These are phyloP conservation scores for Yamadazyma endophytica DNA, from an alignment of 805 yeast species.

Conservation along the genomic window DNA sequence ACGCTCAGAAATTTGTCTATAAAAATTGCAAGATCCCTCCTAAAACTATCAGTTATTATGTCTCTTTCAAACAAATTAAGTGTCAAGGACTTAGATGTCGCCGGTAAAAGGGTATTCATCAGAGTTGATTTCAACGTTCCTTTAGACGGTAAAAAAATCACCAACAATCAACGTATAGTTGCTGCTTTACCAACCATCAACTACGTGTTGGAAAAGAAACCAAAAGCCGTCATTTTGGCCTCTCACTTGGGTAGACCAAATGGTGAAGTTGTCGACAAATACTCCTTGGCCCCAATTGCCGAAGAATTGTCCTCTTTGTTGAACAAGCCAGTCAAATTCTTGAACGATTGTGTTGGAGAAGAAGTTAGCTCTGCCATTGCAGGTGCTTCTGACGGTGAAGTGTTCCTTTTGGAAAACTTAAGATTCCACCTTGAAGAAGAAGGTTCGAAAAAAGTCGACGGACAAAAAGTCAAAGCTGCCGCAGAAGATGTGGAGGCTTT, in stretches of 20 bases:
- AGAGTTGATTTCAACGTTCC: conserved; percentile 97
- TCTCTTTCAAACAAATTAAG: conserved; percentile 91
- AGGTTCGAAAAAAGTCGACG: conserved; percentile 84
- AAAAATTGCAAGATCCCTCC: background rate
- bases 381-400: conserved; percentile 71
- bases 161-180: conserved; percentile 99
- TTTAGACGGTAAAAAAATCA: conserved; percentile 92
- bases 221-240: conserved; percentile 88
- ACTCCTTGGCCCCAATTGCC: conserved; percentile 91
- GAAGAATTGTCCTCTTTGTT: conserved; percentile 79
- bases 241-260: conserved; percentile 99
- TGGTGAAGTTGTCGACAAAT: conserved; percentile 83
- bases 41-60: conserved; percentile 41
- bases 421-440: conserved; percentile 98
- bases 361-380: conserved; percentile 81
- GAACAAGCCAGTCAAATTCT: conserved; percentile 68
- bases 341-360: conserved; percentile 87
- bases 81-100: conserved; percentile 82
- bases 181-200: conserved; percentile 99
- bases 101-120: conserved; percentile 94
- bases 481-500: conserved; percentile 77
- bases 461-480: conserved; percentile 90
- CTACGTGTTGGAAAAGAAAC: conserved; percentile 87
- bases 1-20: conserved; percentile 9
- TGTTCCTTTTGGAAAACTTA: conserved; percentile 91